Base-by-base conservation (phyloP, 2,329 filamentous ascomycete species). In the Fusarium sp. region DNA sequence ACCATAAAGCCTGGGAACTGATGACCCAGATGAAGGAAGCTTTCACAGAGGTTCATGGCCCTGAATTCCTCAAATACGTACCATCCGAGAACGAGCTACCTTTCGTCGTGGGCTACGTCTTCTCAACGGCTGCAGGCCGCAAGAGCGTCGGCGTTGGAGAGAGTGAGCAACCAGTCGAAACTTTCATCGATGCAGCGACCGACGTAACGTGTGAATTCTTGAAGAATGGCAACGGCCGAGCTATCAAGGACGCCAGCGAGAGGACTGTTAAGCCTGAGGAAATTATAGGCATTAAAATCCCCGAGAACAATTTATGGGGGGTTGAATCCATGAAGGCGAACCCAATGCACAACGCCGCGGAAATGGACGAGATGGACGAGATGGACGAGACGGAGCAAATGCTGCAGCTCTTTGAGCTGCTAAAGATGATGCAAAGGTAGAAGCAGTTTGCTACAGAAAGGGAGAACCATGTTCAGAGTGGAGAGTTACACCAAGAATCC, bases 81-180 rank as follows among this genome's bases (percentile, higher is more conserved):
- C 59, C 55, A 2, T 13, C 11, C 7, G 59, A 60, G 26, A 26
- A 50, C 7, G 13, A 53, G 7, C 42, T 67, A 1, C 56, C 50
- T 7, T 36, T 38, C 3, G 47, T 64, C 2, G 60, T 52, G 6
- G 60, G 53, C 35, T 67, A 81, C 83, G 12, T 83, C 39, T 64
- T 58, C 1, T 61, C 52, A 0, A 64, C 62, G 11, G 55, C 59
- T 31, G 36, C 64, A 5, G 58, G 58, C 11, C 61, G 50, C 15
- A 40, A 6, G 4, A 40, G 40, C 25, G 11, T 22, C 5, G 36
- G 35, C 12, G 52, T 41, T 0, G 39, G 38, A 31, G 19, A 48
- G 32, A 26, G 40, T 4, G 7, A 11, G 0, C 10, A 40, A 8
- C 11, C 58, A 0, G 25, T 11, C 3, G 50, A 66, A 3, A 25